Base-by-base conservation (phyloP, 192 early-diverging fungal species). In the Lunasporangiospora selenospora region DNA sequence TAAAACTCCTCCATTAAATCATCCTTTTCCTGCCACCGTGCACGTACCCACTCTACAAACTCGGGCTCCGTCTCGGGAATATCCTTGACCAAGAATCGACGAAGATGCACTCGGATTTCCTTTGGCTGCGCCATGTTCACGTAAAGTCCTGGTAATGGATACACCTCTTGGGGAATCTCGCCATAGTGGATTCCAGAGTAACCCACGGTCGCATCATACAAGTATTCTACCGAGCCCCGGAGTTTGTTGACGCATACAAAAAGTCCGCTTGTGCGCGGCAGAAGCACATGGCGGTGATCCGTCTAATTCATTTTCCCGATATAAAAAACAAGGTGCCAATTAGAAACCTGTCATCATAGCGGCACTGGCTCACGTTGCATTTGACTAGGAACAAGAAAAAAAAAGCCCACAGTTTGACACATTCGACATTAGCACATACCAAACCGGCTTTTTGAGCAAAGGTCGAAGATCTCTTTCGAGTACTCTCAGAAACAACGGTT, bases 131-230 rank as follows among this genome's bases (percentile, higher is more conserved):
- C 75, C 12, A 86, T 73, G 43, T 87, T 77, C 38, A 93, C 81
- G 46, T 93, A 97, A 55, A 92, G 85, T 46, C 86, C 81, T 58
- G 85, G 80, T 7, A 96, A 67, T 3, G 89, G 90, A 59, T 94
- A 95, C 53, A 88, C 80, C 44, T 96, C 89, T 58, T 95, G 92
- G 0, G 94, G 93, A 48, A 91, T 89, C 56, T 93, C 82, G 9
- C 83, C 89, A 21, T 76, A 65, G 16, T 73, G 75, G 13, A 97
- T 70, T 1, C 93, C 93, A 55, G 88, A 83, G 61, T 95, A 95
- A 10, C 92, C 97, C 13, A 99, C 84, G 2, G 97, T 95, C 6
- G 95, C 55, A 69, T 99, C 95, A 57, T 90, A 95, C 13, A 99
- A 36, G 58, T 92, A 90, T 33, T 87, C 80, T 18, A 90, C 77